These are phyloP conservation scores for Tremella yokohamensis DNA, from an alignment of 768 basidiomycete species.

Conservation along the genomic window DNA sequence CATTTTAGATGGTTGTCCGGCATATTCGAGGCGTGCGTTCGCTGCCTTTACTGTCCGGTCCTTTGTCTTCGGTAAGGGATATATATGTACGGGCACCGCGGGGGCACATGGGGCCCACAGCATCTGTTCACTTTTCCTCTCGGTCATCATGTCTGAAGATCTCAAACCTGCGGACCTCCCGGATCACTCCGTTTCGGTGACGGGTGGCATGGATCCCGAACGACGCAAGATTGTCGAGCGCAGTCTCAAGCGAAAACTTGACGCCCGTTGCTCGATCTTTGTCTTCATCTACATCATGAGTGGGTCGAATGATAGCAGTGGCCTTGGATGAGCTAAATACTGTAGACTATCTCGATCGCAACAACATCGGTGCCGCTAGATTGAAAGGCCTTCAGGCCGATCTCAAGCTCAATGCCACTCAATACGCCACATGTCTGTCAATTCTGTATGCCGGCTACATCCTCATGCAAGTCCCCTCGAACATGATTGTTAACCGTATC, in stretches of 20 bases:
- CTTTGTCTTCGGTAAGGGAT: too few species aligned
- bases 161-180: too few species aligned
- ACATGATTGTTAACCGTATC: slow-evolving; percentile 49
- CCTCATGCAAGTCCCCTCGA: slow-evolving; percentile 37
- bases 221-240: slow-evolving; percentile 33
- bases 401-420: slow-evolving; percentile 37
- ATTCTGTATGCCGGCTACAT: slow-evolving; percentile 44
- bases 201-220: slow-evolving; percentile 4
- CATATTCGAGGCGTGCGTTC: too few species aligned
- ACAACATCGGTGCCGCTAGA: slow-evolving; percentile 46
- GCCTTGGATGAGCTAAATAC: slow-evolving; percentile 2
- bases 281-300: slow-evolving; percentile 46
- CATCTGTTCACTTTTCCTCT: too few species aligned
- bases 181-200: too few species aligned
- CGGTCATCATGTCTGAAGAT: too few species aligned
- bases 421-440: slow-evolving; percentile 44
- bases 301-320: slow-evolving; percentile 24
- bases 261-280: slow-evolving; percentile 39
- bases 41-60: too few species aligned
- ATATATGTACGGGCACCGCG: too few species aligned
- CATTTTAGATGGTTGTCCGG: too few species aligned
- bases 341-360: slow-evolving; percentile 46
- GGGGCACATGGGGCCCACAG: too few species aligned
- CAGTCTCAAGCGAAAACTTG: slow-evolving; percentile 47
- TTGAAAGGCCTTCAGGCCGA: slow-evolving; percentile 42